phyloP scores from a whole-genome alignment of 2,329 filamentous ascomycete species.

The Onygenales sp. region DNA sequence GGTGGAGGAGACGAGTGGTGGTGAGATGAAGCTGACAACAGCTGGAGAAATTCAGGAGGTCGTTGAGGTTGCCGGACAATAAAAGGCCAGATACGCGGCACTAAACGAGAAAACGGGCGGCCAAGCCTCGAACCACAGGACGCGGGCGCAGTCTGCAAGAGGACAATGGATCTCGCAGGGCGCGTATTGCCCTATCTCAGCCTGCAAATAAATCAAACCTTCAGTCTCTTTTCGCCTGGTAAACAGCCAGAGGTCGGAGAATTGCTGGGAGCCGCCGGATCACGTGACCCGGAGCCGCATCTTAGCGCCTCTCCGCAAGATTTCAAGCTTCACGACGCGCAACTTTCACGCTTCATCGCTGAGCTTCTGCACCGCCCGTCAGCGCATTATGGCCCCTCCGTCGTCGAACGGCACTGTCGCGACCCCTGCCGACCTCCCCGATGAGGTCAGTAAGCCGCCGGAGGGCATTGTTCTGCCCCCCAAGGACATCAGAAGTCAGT shows the following conservation, averaged over 20 bases:
- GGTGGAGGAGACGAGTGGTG: slow-evolving; percentile 17
- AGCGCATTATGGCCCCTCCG: slow-evolving; percentile 29
- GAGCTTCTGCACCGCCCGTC: neutral
- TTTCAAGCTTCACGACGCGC: neutral
- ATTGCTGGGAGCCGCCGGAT: too few species aligned
- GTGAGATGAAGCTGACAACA: slow-evolving; percentile 12
- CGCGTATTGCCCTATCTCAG: too few species aligned
- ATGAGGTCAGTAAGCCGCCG: slow-evolving; percentile 66
- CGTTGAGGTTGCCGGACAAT: neutral
- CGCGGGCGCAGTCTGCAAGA: too few species aligned
- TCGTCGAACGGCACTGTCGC: slow-evolving; percentile 27
- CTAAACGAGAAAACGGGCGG: neutral
- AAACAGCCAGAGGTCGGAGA: too few species aligned
- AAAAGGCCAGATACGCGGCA: slow-evolving; percentile 1
- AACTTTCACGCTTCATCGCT: neutral
- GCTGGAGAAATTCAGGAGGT: slow-evolving; percentile 2
- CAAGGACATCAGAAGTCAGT: slow-evolving; percentile 62
- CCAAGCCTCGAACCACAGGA: too few species aligned
- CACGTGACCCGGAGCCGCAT: too few species aligned
- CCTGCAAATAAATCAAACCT: too few species aligned
- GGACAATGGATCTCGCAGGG: too few species aligned
- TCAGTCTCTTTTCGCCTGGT: too few species aligned
- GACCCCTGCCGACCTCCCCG: slow-evolving; percentile 28
- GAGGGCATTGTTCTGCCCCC: slow-evolving; percentile 77
- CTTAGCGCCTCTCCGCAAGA: too few species aligned